Evolutionary conservation across 805 yeast species (phyloP), one percentile per base, ranked within the genome.

Genomic region (Sungouiozyma ichnusensis): DNA sequence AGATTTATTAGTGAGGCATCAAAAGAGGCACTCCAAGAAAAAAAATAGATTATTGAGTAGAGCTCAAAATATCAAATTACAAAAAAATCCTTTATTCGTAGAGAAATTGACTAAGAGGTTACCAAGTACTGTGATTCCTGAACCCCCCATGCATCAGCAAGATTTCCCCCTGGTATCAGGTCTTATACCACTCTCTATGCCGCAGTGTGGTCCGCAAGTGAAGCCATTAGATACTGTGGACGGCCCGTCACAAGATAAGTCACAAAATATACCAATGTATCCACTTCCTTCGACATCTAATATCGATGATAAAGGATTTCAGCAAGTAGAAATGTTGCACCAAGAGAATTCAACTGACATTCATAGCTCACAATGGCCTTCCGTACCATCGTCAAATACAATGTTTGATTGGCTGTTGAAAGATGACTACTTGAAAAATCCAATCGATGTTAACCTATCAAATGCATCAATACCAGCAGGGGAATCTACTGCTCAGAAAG

Each of bases 1-100:
- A 45, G 85, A 79, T 53, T 60, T 79, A 36, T 63, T 72, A 20
- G 54, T 53, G 4, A 52, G 81, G 59, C 68, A 76, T 55, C 49
- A 57, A 52, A 53, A 63, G 62, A 41, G 78, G 50, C 65, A 74
- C 57, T 56, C 59, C 8, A 50, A 47, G 19, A 31, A 24, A 15
- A 39, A 38, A 18, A 45, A 34, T 24, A 42, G 47, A 33, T 33
- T 44, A 13, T 15, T 17, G 17, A 35, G 31, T 4, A 46, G 35
- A 35, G 18, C 20, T 2, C 36, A 15, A 16, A 35, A n/a, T 11
- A 18, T 5, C 15, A 41, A 37, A 16, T 20, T 13, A 13, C 11
- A 14, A 3, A 3, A 4, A 16, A 19, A 14, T 11, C 29, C 29
- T 24, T 6, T 24, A 24, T 6, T 24, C 6, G 11, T 11, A 11